Base-by-base conservation (phyloP, 768 basidiomycete genomes). In the Agrocybe praecox region DNA sequence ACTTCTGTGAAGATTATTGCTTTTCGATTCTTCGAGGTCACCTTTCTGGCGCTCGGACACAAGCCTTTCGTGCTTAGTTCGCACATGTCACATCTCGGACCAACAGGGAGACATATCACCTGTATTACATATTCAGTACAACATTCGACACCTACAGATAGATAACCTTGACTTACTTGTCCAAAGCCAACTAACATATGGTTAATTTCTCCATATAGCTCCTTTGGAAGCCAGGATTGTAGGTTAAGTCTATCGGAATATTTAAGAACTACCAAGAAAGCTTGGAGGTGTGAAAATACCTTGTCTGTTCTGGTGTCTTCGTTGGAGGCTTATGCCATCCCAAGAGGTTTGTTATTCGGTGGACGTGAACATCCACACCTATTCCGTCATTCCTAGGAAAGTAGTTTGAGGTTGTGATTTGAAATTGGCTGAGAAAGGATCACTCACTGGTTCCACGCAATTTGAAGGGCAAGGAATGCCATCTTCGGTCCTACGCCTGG, bases 401-500 rank as follows among this genome's bases (percentile, higher is more conserved):
- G 51, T 40, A 49, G 32, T 15, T 26, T 43, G 47, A 34, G 14
- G 17, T 23, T 21, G 12, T 14, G 21, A 26, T 47, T 17, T 18
- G n/a, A 17, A 45, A 14, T 7, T 22, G 19, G 11, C 19, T 2
- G 32, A n/a, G 14, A 1, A 15, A 49, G 24, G 22, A 18, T 14
- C 12, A 67, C 87, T 53, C 64, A 92, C 90, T 92, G 59, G 60
- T 89, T 81, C 93, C 92, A 96, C 1, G 92, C 94, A 23, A 83
- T 82, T 62, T 94, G 94, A 2, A 96, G 77, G 1, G 86, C 76
- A 33, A 97, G 70, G 72, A 92, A 96, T 0, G 93, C 93, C 94
- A 98, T 97, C 71, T 99, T 98, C 0, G 95, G 96, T 0, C 96
- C 96, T 0, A 98, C 95, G 0, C 96, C 96, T 1, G 87, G 87